These are phyloP conservation scores for Cryptococcus sp. DNA, from an alignment of 1,284 basidiomycete genomes.

Conservation along the genomic window DNA sequence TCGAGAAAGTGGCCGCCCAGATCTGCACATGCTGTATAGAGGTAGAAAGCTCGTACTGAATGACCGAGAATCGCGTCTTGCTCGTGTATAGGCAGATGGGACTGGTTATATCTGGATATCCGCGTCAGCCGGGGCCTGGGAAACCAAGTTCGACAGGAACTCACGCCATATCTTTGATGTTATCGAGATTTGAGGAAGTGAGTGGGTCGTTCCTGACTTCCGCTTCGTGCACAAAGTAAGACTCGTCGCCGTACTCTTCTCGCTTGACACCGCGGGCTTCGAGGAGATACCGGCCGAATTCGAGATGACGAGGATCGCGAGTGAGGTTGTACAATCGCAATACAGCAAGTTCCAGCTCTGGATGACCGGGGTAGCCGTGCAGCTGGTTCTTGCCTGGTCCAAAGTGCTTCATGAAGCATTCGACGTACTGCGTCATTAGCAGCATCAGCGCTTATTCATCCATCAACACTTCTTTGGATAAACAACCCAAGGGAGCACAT, in stretches of 20 bases:
- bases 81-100: conserved; percentile 28
- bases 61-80: conserved; percentile 31
- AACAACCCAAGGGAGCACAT: not conserved
- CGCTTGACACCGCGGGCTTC: conserved; percentile 26
- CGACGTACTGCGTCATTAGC: conserved; percentile 25
- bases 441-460: not conserved
- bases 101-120: conserved; percentile 36
- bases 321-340: conserved; percentile 36
- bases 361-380: conserved; percentile 41
- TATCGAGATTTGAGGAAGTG: conserved; percentile 13
- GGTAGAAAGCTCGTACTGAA: conserved; percentile 32
- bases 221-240: conserved; percentile 34
- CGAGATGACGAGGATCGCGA: conserved; percentile 28
- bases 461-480: not conserved
- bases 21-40: conserved; percentile 31
- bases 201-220: conserved; percentile 18
- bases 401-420: conserved; percentile 30
- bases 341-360: conserved; percentile 42
- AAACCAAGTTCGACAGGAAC: conserved; percentile 9
- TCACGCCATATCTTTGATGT: conserved; percentile 23
- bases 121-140: too few relatives aligned
- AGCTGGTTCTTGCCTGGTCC: conserved; percentile 27
- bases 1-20: conserved; percentile 21
- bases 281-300: conserved; percentile 34
- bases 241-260: conserved; percentile 23